Conservation (phyloP, 768 basidiomycete species). For the Lactarius indigo region DNA sequence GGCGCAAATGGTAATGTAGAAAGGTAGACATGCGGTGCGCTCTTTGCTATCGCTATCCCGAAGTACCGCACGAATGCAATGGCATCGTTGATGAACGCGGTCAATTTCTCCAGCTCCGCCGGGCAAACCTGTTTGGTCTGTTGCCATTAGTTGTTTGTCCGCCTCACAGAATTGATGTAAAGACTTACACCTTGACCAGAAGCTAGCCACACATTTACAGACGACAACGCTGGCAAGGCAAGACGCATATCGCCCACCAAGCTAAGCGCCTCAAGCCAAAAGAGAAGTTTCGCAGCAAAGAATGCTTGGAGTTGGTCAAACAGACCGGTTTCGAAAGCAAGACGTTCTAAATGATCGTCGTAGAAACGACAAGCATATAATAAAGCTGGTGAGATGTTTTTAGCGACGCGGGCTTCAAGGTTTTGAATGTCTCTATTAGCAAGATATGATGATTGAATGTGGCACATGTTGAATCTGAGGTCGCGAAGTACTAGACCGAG, state of each 20-base stretch:
- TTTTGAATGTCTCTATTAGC: neutral
- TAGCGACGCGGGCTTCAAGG: neutral
- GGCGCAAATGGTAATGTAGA: too few species aligned
- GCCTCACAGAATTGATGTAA: neutral
- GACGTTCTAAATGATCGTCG: neutral
- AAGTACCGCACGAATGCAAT: too few species aligned
- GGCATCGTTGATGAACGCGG: too few species aligned
- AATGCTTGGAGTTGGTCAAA: neutral
- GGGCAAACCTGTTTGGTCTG: neutral
- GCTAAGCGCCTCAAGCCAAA: neutral
- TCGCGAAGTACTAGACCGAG: neutral
- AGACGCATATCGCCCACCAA: neutral
- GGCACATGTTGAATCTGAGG: neutral
- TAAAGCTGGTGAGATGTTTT: neutral
- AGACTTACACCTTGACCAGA: neutral
- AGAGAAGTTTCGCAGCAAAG: neutral
- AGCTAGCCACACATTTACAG: too few species aligned
- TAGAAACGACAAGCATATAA: neutral
- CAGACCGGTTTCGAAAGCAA: neutral
- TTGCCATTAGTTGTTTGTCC: neutral
- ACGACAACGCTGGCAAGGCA: too few species aligned
- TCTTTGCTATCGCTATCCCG: too few species aligned
- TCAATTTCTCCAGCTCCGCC: neutral
- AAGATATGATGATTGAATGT: neutral
- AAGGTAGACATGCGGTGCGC: too few species aligned